Conservation (phyloP, 768 basidiomycete species). For the Kwoniella dejecticola region DNA sequence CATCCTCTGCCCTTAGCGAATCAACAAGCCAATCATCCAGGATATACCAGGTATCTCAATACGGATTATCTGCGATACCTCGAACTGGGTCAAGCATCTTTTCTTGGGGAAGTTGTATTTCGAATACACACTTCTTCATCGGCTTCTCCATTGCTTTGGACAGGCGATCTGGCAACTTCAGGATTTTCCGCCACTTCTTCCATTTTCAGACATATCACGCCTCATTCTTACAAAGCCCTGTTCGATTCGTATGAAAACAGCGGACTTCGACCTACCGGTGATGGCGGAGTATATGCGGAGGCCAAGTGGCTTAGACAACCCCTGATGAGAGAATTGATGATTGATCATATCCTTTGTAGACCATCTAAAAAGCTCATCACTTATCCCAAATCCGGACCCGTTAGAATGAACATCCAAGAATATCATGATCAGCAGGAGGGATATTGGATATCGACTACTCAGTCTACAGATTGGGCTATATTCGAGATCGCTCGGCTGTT, state of each 20-base stretch:
- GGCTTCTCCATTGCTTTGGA: slow-evolving; percentile 23
- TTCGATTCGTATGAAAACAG: not conserved
- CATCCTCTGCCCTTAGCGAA: too few relatives aligned
- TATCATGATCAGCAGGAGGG: too few relatives aligned
- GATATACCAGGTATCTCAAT: not conserved
- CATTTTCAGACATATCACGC: slow-evolving; percentile 4
- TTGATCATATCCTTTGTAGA: slow-evolving; percentile 19
- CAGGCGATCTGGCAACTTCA: slow-evolving; percentile 15
- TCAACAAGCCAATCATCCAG: not conserved
- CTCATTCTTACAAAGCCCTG: slow-evolving; percentile 2
- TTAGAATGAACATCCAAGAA: too few relatives aligned
- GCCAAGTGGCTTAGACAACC: slow-evolving; percentile 5
- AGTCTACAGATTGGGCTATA: slow-evolving; percentile 12
- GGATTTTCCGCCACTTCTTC: slow-evolving; percentile 26
- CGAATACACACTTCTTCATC: slow-evolving; percentile 25
- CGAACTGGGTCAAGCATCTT: not conserved
- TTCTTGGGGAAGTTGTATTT: slow-evolving; percentile 14
- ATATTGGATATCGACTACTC: slow-evolving; percentile 18
- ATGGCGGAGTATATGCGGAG: too few relatives aligned
- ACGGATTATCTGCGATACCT: slow-evolving; percentile 3
- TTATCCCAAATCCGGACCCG: too few relatives aligned
- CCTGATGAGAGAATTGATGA: slow-evolving; percentile 13
- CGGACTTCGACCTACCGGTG: too few relatives aligned
- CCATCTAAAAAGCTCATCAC: slow-evolving; percentile 3
- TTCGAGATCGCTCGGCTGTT: slow-evolving; percentile 14